Percentiles rank a stretch among this genome's conserved stretches.
phyloP scores from a whole-genome alignment of 148 eudicot genomes.

The Chenopodium album region DNA sequence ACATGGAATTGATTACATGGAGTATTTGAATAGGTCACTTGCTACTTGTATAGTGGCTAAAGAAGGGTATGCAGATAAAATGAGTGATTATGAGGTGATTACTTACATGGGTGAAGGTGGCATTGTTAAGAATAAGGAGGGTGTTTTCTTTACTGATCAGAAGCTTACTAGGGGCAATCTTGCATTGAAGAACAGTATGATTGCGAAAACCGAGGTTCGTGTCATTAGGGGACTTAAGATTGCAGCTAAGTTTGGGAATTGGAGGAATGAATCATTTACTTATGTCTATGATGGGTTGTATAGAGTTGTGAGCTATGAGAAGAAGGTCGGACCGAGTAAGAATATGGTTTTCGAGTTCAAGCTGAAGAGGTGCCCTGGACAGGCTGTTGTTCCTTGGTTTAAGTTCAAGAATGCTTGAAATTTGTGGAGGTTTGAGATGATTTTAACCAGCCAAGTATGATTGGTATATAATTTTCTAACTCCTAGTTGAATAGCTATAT shows the following conservation, averaged over 20 bases:
- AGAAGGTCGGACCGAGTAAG: conserved; percentile 19
- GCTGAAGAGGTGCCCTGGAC: conserved; percentile 32
- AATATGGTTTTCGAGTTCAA: conserved; percentile 43
- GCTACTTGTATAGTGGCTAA: conserved; percentile 52
- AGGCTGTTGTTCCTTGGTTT: conserved; percentile 27
- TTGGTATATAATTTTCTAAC: no score
- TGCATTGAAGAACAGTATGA: conserved; percentile 54
- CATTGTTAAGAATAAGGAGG: not conserved
- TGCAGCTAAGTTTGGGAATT: not conserved
- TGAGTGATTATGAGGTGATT: conserved; percentile 20
- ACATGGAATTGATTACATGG: conserved; percentile 41
- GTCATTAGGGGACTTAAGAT: conserved; percentile 37
- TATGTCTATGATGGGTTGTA: conserved; percentile 59
- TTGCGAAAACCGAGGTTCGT: conserved; percentile 37
- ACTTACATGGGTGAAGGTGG: conserved; percentile 55
- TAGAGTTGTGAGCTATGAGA: conserved; percentile 19
- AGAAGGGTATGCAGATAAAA: conserved; percentile 38
- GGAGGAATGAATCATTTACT: not conserved
- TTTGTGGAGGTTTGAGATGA: not conserved
- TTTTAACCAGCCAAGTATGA: no score
- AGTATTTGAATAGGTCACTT: not conserved
- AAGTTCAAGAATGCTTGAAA: not conserved
- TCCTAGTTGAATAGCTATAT: no score
- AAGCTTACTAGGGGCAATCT: conserved; percentile 46
- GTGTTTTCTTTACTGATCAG: conserved; percentile 37